Conservation (phyloP, 129 eudicot species). For the carrot (Daucus carota) region DNA sequence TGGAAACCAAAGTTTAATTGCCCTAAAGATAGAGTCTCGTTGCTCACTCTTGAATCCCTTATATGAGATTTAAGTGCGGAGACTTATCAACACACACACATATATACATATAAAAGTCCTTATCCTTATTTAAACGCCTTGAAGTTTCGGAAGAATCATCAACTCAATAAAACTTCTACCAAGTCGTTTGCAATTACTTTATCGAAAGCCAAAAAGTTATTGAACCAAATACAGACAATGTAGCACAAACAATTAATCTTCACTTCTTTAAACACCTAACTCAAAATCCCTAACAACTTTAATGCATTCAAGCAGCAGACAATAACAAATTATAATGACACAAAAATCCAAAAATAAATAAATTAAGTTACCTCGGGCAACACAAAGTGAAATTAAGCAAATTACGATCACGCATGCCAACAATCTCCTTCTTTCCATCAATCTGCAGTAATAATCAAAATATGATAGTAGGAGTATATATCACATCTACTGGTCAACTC, state of each 20-base stretch:
- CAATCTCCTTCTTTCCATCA: constrained; percentile 4
- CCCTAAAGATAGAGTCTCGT: no score
- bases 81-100: neutral
- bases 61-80: no score
- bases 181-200: neutral
- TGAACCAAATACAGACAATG: neutral
- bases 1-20: no score
- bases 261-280: no score
- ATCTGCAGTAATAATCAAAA: neutral
- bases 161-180: no score
- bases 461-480: no score
- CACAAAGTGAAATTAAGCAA: constrained; percentile 5
- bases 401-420: neutral
- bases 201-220: neutral
- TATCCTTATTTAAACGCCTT: neutral
- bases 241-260: neutral
- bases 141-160: no score
- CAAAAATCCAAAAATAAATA: neutral
- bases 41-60: neutral
- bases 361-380: neutral
- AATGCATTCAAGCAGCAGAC: neutral
- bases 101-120: no score
- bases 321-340: neutral
- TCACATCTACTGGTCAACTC: neutral
- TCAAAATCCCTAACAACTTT: neutral